Percentiles rank a stretch among this genome's conserved stretches.
Conservation (phyloP, 306 rosid species). For the Crotalaria pallida region DNA sequence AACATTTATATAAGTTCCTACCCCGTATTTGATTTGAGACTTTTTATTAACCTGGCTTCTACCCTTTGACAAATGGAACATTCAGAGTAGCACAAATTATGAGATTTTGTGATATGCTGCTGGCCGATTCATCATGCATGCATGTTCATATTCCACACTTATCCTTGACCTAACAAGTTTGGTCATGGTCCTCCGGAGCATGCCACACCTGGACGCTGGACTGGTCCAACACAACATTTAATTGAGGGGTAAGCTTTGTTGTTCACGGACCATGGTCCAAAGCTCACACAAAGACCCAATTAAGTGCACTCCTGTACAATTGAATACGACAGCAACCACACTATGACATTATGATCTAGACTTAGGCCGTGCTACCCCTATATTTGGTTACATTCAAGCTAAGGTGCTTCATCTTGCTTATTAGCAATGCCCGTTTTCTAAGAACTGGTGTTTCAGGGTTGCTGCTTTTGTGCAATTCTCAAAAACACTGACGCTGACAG, state of each 20-base stretch:
- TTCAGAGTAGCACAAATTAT: no score
- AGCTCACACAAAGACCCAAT: conserved; percentile 22
- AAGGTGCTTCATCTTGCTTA: conserved; percentile 5
- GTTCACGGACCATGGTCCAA: not conserved
- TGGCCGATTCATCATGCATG: conserved; percentile 7
- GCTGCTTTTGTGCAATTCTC: conserved; percentile 21
- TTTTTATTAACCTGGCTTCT: no score
- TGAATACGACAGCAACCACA: conserved; percentile 25
- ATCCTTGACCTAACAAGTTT: not conserved
- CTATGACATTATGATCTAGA: not conserved
- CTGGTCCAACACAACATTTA: conserved; percentile 25
- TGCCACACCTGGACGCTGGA: conserved; percentile 20
- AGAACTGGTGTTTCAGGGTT: conserved; percentile 37
- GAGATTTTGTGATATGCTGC: no score
- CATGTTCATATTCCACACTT: not conserved
- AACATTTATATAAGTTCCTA: no score
- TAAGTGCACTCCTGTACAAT: conserved; percentile 33
- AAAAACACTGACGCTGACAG: conserved; percentile 17
- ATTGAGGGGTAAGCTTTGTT: not conserved
- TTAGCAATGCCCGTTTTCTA: conserved; percentile 20
- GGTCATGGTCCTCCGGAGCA: not conserved
- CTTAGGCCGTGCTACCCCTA: conserved; percentile 3
- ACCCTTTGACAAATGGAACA: no score
- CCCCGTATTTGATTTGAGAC: no score
- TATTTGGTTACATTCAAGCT: conserved; percentile 3